Percentiles rank a stretch among this genome's conserved stretches.
Conservation (phyloP, 2,329 filamentous ascomycete genomes). For the Dothideomycetes sp. region DNA sequence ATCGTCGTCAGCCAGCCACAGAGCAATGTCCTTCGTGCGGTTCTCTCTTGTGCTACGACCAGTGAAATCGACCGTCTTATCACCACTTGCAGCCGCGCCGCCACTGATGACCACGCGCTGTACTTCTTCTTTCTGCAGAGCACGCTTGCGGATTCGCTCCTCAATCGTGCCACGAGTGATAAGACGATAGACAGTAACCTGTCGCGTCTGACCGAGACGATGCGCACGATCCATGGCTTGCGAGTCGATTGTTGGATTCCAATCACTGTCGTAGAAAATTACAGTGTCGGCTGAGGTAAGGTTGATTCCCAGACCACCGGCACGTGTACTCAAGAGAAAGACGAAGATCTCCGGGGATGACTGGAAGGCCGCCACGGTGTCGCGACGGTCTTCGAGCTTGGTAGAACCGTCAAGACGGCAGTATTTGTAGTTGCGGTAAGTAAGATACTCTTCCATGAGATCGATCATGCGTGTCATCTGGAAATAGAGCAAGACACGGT, state of each 20-base stretch:
- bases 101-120: conserved; percentile 94
- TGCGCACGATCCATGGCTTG: conserved; percentile 99
- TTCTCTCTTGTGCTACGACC: conserved; percentile 74
- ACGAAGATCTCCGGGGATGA: conserved; percentile 91
- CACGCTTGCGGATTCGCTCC: conserved; percentile 93
- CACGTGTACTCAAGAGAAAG: conserved; percentile 90
- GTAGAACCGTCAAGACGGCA: conserved; percentile 93
- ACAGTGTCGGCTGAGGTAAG: conserved; percentile 93
- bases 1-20: conserved; percentile 97
- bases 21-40: conserved; percentile 92
- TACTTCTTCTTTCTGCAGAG: conserved; percentile 96
- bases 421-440: conserved; percentile 98
- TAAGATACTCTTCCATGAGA: conserved; percentile 96
- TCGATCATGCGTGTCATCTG: conserved; percentile 99
- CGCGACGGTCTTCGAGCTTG: conserved; percentile 90
- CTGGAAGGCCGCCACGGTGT: conserved; percentile 96
- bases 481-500: conserved; percentile 96
- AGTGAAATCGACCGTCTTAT: conserved; percentile 73
- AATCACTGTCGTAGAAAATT: conserved; percentile 99
- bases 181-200: conserved; percentile 94
- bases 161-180: conserved; percentile 96
- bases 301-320: conserved; percentile 96
- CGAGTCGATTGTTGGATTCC: conserved; percentile 98
- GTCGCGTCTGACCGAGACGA: conserved; percentile 88
- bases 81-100: conserved; percentile 55